phyloP scores from a whole-genome alignment of 441 rosid genomes.

The Arabidopsis hybrid region DNA sequence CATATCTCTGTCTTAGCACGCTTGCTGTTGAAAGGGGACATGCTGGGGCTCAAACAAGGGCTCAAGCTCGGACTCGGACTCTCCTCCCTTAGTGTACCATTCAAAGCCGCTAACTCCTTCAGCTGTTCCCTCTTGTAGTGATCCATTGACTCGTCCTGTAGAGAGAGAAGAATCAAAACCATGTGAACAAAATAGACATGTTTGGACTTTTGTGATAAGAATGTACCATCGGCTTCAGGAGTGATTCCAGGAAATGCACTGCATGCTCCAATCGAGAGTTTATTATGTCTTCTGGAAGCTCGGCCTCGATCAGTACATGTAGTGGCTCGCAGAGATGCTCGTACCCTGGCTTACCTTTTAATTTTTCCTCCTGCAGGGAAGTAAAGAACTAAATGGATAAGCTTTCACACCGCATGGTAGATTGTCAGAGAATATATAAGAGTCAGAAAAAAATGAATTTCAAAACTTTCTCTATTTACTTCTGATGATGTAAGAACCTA shows the following conservation, averaged over 20 bases:
- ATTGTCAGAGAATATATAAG: neutral
- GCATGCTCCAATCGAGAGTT: slow-evolving; percentile 81
- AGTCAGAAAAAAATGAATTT: neutral
- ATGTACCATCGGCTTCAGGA: slow-evolving; percentile 90
- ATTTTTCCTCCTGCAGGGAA: slow-evolving; percentile 77
- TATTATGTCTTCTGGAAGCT: slow-evolving; percentile 82
- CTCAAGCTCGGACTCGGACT: slow-evolving; percentile 78
- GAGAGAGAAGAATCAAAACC: slow-evolving; percentile 23
- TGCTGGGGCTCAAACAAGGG: slow-evolving; percentile 89
- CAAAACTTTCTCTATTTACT: neutral
- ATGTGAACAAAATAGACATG: slow-evolving; percentile 13
- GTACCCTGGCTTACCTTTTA: slow-evolving; percentile 93
- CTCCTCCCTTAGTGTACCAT: slow-evolving; percentile 91
- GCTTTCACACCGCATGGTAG: slow-evolving; percentile 5
- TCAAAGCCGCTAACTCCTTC: slow-evolving; percentile 85
- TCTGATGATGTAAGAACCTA: neutral
- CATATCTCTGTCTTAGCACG: slow-evolving; percentile 71
- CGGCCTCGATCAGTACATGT: slow-evolving; percentile 92
- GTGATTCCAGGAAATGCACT: slow-evolving; percentile 71
- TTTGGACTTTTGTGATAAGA: neutral
- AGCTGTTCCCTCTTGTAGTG: slow-evolving; percentile 90
- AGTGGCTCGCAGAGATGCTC: slow-evolving; percentile 93
- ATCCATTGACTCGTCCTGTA: slow-evolving; percentile 93
- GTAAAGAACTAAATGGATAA: slow-evolving; percentile 12
- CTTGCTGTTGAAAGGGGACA: slow-evolving; percentile 89